Base-by-base conservation (phyloP, 2,329 filamentous ascomycete species). In the Monosporascus sp. region DNA sequence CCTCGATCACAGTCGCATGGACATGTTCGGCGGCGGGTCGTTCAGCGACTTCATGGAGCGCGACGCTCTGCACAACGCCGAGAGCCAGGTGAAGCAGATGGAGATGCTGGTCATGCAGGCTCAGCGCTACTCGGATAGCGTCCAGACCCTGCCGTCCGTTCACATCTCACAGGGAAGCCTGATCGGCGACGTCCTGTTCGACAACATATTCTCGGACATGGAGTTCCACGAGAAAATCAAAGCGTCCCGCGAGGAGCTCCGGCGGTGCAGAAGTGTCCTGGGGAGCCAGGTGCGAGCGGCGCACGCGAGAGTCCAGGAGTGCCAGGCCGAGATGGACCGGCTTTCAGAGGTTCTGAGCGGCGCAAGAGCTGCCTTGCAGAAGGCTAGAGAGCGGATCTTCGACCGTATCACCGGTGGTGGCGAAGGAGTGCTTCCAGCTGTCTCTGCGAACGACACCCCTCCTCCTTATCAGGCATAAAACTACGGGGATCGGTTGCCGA, bases 21-120 rank as follows among this genome's bases (percentile, higher is more conserved):
- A 82, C 55, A 74, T 79, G 63, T 78, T 76, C 50, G 78, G 78
- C 41, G 78, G 77, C 17, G 77, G 76, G 14, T 70, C 69, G 4
- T 69, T 78, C 48, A 64, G 66, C 2, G 77, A 80, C 61, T 77
- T 81, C 73, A 75, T 79, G 68, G 80, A 85, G 66, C 72, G 77
- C 24, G 76, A 75, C 55, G 72, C 74, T 7, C 71, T 86, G 16
- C 69, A 72, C 46, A 67, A 70, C 38, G 78, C 79, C 9, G 75
- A 82, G 55, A 69, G 65, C 17, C 57, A 66, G 26, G 68, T 77
- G 37, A 63, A 60, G 7, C 69, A 78, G 54, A 75, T 74, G 26
- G 65, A 70, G 24, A 69, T 69, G 63, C 56, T 72, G 35, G 65
- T 74, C 7, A 49, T 65, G 6, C 74, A 77, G 49, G 72, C 80